Percentiles rank a stretch among this genome's conserved stretches.
These are phyloP conservation scores for Lecanosticta acicola DNA, from an alignment of 2,329 filamentous ascomycete species.

Conservation along the genomic window DNA sequence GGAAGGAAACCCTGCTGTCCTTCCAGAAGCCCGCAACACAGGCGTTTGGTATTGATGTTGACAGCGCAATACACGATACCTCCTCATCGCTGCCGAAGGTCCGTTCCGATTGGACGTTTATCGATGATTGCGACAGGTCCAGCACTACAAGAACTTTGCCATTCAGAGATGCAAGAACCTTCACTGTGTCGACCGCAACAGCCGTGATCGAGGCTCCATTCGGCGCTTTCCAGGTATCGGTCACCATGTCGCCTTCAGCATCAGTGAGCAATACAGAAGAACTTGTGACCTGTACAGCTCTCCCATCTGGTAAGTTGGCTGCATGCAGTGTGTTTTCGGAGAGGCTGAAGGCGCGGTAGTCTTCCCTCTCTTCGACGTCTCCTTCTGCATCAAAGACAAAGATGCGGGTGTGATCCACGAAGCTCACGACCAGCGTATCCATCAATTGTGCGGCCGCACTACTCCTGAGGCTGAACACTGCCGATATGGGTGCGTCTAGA, in stretches of 20 bases:
- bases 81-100: constrained; percentile 64
- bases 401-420: constrained; percentile 74
- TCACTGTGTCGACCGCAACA: constrained; percentile 66
- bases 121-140: constrained; percentile 50
- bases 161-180: constrained; percentile 67
- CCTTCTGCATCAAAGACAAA: constrained; percentile 71
- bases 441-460: constrained; percentile 62
- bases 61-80: constrained; percentile 76
- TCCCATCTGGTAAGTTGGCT: constrained; percentile 54
- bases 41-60: constrained; percentile 56
- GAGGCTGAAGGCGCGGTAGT: constrained; percentile 66
- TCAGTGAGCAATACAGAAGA: constrained; percentile 59
- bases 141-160: constrained; percentile 69
- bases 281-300: constrained; percentile 71
- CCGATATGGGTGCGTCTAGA: constrained; percentile 47
- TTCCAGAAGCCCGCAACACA: constrained; percentile 86
- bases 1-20: constrained; percentile 69
- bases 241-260: constrained; percentile 47
- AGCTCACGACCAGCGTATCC: constrained; percentile 74
- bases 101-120: constrained; percentile 55
- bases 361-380: constrained; percentile 79
- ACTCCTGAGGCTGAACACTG: constrained; percentile 53
- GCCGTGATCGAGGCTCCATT: constrained; percentile 60
- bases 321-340: constrained; percentile 66
- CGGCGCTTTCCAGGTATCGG: constrained; percentile 54